phyloP scores from a whole-genome alignment of 805 yeast genomes.

The Wickerhamomyces pijperi region DNA sequence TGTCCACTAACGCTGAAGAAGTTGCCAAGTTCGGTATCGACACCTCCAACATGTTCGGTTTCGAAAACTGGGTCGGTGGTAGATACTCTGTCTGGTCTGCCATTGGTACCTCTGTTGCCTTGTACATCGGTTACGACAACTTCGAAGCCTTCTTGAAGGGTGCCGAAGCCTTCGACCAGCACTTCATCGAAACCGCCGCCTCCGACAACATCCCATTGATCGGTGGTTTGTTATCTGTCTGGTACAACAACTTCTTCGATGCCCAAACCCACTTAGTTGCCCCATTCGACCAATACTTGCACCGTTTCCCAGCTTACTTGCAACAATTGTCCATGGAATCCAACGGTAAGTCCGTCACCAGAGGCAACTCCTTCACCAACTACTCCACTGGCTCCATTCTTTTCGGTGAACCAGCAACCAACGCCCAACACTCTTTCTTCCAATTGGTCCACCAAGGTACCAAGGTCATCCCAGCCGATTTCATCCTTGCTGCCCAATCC shows the following conservation, averaged over 20 bases:
- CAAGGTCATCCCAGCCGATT: conserved; percentile 92
- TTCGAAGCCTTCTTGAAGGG: conserved; percentile 89
- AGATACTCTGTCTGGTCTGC: conserved; percentile 99
- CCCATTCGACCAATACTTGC: conserved; percentile 97
- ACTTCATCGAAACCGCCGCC: conserved; percentile 73
- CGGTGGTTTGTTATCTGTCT: conserved; percentile 89
- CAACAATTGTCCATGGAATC: conserved; percentile 99
- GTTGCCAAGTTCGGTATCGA: conserved; percentile 95
- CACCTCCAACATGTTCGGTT: conserved; percentile 96
- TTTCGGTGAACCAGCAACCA: conserved; percentile 98
- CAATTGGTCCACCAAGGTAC: conserved; percentile 99
- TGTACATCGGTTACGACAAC: conserved; percentile 92
- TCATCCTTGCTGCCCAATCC: conserved; percentile 92
- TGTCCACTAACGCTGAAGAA: conserved; percentile 85
- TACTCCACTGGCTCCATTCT: conserved; percentile 93
- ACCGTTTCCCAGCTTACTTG: conserved; percentile 98
- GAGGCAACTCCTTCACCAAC: conserved; percentile 82
- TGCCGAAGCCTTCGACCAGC: conserved; percentile 94
- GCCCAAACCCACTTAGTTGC: conserved; percentile 98
- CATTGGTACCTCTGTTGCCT: conserved; percentile 90
- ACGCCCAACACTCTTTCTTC: conserved; percentile 99
- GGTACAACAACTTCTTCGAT: conserved; percentile 98
- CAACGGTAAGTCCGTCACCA: conserved; percentile 94
- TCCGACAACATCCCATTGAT: conserved; percentile 86
- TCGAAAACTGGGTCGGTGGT: conserved; percentile 99